These are phyloP conservation scores for Mycena leptocephala DNA, from an alignment of 768 basidiomycete species.

Conservation along the genomic window DNA sequence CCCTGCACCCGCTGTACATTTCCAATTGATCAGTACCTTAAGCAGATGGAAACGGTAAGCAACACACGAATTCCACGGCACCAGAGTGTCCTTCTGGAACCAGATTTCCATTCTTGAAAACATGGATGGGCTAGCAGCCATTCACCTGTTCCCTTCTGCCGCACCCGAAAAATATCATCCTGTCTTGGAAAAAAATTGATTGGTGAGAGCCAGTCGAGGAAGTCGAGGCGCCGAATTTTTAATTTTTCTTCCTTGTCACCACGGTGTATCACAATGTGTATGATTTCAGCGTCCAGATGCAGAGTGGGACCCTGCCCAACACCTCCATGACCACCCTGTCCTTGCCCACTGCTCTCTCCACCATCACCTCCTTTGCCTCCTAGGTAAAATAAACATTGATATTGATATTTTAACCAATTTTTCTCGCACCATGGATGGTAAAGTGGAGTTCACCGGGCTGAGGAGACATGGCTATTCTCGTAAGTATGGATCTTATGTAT, in stretches of 20 bases:
- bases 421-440: no score
- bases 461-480: no score
- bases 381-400: no score
- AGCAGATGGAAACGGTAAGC: background rate
- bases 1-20: constrained; percentile 4
- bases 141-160: background rate
- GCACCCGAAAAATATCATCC: no score
- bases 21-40: background rate
- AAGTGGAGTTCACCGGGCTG: background rate
- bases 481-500: background rate
- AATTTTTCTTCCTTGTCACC: no score
- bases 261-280: no score
- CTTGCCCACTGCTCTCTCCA: background rate
- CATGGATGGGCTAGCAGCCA: background rate
- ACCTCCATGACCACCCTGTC: background rate
- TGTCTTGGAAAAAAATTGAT: no score
- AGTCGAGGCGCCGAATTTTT: no score
- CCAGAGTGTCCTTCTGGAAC: constrained; percentile 6
- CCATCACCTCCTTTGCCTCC: background rate
- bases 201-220: no score
- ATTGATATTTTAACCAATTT: background rate
- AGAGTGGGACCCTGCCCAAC: background rate
- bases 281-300: no score
- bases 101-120: background rate
- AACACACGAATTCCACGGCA: no score